Conservation (phyloP, 192 early-diverging fungal genomes). For the Linnemannia elongata region DNA sequence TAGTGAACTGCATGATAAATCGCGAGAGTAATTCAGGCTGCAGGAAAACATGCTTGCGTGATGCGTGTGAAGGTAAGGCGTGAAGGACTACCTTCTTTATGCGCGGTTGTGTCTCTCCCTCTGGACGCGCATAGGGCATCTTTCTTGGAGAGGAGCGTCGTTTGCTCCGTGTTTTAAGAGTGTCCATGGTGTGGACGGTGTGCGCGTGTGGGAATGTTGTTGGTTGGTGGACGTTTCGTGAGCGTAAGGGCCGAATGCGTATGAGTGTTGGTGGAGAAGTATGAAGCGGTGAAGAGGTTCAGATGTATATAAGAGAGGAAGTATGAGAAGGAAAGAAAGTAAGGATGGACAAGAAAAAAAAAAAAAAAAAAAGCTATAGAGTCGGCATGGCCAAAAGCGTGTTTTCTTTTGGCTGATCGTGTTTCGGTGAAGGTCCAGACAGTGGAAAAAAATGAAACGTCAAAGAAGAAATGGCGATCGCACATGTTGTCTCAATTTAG, state of each 20-base stretch:
- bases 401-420: background rate
- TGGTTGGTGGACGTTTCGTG: too few relatives aligned
- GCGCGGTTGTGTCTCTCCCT: background rate
- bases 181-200: background rate
- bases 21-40: background rate
- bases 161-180: background rate
- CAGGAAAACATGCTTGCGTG: background rate
- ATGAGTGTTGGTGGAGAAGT: background rate
- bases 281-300: background rate
- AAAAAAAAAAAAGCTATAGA: background rate
- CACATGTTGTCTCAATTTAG: background rate
- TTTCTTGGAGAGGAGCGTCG: background rate
- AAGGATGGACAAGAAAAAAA: background rate
- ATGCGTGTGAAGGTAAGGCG: background rate
- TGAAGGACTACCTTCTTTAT: background rate
- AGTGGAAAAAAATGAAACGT: background rate
- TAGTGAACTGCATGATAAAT: background rate
- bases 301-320: background rate
- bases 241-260: background rate
- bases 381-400: background rate
- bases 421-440: too few relatives aligned
- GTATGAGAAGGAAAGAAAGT: background rate
- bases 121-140: slow-evolving; percentile 2
- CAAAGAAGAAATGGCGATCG: background rate
- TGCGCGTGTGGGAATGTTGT: background rate